Evolutionary conservation across 2,329 filamentous ascomycete genomes (phyloP), one percentile per base, ranked within the genome.

Genomic region (Fusarium cyanostomum): DNA sequence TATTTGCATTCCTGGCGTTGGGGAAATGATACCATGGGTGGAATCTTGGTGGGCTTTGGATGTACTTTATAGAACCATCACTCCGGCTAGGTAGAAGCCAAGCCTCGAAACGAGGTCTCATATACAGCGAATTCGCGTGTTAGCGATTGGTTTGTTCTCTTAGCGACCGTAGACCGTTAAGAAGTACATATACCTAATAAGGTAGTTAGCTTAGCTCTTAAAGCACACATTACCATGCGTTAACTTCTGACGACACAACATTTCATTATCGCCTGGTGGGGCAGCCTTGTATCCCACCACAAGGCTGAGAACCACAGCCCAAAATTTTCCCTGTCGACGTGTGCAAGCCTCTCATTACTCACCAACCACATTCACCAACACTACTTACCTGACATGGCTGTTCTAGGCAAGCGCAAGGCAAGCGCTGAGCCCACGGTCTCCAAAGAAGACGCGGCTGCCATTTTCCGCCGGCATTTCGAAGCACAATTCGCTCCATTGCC

Each of bases 391-490:
- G 18, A 34, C 30, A 84, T 84, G 82, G 70, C 78, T 30, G 74
- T 78, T 35, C 72, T 84, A 18, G 81, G 83, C 34, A 86, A 86
- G 70, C 80, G 83, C 59, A 85, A 84, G 66, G 72, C 76, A 24
- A 59, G 43, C 7, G 54, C 71, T 11, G 69, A 68, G 30, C 68
- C 72, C 5, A 56, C 70, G 3, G 51, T 74, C 21, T 77, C 74
- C 1, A 74, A 79, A 35, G 80, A 85, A 64, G 84, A 88, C 56
- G 83, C 90, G 11, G 87, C 92, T 68, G 92, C 89, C 53, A 84
- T 94, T 56, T 92, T 99, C 71, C 88, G 89, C 56, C 87, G 86
- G 68, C 90, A 94, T 73, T 98, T 98, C 73, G 95, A 97, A 78
- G 86, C 92, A 26, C 89, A 91, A 73, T 98, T 97, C 79, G 86